These are phyloP conservation scores for Pythium pectinolyticum DNA, from an alignment of 352 stramenopile species.

Conservation along the genomic window DNA sequence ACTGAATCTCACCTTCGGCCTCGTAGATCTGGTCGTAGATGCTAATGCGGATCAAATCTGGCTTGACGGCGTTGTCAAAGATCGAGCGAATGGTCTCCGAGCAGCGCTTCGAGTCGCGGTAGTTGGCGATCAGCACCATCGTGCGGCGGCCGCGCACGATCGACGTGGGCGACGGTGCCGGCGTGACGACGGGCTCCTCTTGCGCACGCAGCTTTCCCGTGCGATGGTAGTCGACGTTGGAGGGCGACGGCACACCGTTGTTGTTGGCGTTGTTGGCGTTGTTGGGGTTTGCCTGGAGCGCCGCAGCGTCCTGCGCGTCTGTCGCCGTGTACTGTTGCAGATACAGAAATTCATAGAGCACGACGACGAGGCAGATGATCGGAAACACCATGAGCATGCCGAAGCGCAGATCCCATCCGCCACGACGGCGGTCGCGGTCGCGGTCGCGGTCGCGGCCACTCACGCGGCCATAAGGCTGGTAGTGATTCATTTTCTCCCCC, in stretches of 20 bases:
- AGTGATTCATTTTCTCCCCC: slow-evolving; percentile 21
- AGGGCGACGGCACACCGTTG: not conserved
- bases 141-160: slow-evolving; percentile 64
- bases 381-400: slow-evolving; percentile 69
- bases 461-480: slow-evolving; percentile 64
- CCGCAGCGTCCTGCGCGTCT: slow-evolving; percentile 31
- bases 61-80: slow-evolving; percentile 65
- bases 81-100: slow-evolving; percentile 79
- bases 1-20: slow-evolving; percentile 60
- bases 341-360: slow-evolving; percentile 82
- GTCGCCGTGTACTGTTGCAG: slow-evolving; percentile 63
- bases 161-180: slow-evolving; percentile 23
- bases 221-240: not conserved
- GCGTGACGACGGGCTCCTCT: slow-evolving; percentile 21
- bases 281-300: slow-evolving; percentile 24
- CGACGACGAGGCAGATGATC: slow-evolving; percentile 62
- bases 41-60: slow-evolving; percentile 58
- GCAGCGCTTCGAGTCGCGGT: slow-evolving; percentile 77
- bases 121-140: slow-evolving; percentile 82
- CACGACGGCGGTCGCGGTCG: slow-evolving; percentile 10
- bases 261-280: slow-evolving; percentile 1
- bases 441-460: slow-evolving; percentile 47
- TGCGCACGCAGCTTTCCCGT: slow-evolving; percentile 10
- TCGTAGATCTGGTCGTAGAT: slow-evolving; percentile 78
- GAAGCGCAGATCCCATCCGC: slow-evolving; percentile 54